These are phyloP conservation scores for Phytophthora boehmeriae DNA, from an alignment of 352 stramenopile genomes.

Conservation along the genomic window DNA sequence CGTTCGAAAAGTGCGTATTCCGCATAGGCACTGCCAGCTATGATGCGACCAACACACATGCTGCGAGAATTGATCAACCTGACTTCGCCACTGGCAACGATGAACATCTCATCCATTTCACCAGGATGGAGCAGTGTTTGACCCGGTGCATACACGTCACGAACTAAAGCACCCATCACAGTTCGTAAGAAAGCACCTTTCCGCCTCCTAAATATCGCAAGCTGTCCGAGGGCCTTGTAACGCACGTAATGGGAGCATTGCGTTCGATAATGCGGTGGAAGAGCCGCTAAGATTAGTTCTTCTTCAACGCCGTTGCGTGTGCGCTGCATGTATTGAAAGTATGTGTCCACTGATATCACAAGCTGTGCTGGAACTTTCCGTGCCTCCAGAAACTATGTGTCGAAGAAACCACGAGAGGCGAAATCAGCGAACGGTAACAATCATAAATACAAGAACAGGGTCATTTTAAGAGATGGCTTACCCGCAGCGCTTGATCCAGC, in stretches of 20 bases:
- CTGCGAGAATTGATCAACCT: slow-evolving; percentile 32
- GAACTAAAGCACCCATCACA: slow-evolving; percentile 45
- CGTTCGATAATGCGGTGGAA: slow-evolving; percentile 55
- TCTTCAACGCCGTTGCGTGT: slow-evolving; percentile 65
- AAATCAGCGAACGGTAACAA: neutral
- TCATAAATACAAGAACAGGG: neutral
- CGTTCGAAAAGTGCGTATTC: slow-evolving; percentile 59
- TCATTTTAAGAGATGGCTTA: slow-evolving; percentile 8
- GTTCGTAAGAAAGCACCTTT: slow-evolving; percentile 61
- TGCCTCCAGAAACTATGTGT: slow-evolving; percentile 44
- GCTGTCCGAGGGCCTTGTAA: slow-evolving; percentile 50
- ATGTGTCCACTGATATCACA: slow-evolving; percentile 41
- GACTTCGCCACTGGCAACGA: slow-evolving; percentile 52
- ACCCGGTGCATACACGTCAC: slow-evolving; percentile 55
- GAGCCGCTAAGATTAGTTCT: slow-evolving; percentile 45
- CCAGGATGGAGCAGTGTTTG: slow-evolving; percentile 34
- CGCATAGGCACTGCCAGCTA: slow-evolving; percentile 43
- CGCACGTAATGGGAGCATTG: slow-evolving; percentile 61
- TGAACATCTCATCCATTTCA: slow-evolving; percentile 61
- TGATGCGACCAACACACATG: slow-evolving; percentile 28
- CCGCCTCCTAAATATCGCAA: slow-evolving; percentile 51
- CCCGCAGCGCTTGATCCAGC: slow-evolving; percentile 54
- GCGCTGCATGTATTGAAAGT: slow-evolving; percentile 80
- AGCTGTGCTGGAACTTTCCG: slow-evolving; percentile 44
- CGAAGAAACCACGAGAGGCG: neutral